Base-by-base conservation (phyloP, 2,329 filamentous ascomycete genomes). In the Fusarium buxicola region DNA sequence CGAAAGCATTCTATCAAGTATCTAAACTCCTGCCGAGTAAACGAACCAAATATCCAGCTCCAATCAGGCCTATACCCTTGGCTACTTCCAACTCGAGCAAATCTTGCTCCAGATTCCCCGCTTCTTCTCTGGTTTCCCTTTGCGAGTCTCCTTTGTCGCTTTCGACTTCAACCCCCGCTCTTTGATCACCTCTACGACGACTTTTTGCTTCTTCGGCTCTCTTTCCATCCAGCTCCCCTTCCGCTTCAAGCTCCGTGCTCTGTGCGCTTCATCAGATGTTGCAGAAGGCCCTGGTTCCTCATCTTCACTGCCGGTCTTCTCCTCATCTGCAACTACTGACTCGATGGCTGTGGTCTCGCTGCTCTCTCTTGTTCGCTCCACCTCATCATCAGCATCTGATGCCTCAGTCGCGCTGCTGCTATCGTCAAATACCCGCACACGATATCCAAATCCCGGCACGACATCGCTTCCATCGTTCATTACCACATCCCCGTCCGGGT, bases 171-270 rank as follows among this genome's bases (percentile, higher is more conserved):
- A 13, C 25, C 11, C 16, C 8, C 15, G 32, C 28, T 36, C 44
- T 27, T 24, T 34, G 4, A n/a, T 13, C 24, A 35, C 18, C 5
- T 30, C n/a, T 8, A 3, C 3, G 7, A 27, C 28, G 16, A n/a
- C 2, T 18, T 35, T 67, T 10, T n/a, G 45, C 48, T 44, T 55
- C 11, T 49, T 68, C 5, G 31, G 12, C 2, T 36, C 11, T 25
- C 16, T 10, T 18, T 25, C 11, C 12, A 15, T n/a, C 54, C 39
- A 60, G 8, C 35, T 54, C 27, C 35, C 40, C 31, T 57, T 66
- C 31, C 63, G 44, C 50, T 69, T 66, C 48, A 63, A 43, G 34
- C 15, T n/a, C n/a, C 32, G 43, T 27, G 8, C 18, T 15, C 32
- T 36, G 15, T 9, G 15, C n/a, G n/a, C 36, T 16, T 24, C n/a